Evolutionary conservation across 805 yeast species (phyloP).

Genomic region (Candida michaelii): DNA sequence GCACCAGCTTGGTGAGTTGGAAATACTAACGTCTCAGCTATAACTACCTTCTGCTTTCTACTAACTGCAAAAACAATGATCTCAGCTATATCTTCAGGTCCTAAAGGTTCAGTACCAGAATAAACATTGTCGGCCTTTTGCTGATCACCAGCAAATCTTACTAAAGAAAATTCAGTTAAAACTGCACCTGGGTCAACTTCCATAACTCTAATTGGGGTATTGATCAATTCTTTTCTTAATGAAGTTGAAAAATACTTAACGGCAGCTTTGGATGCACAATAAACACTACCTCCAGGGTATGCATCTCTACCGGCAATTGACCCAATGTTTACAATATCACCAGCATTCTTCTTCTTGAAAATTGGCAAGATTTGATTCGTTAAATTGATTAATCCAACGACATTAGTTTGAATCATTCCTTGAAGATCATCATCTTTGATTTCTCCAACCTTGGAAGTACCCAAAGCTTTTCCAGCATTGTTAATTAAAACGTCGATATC

Average conservation of each 20-base stretch:
- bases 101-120: conserved; percentile 34
- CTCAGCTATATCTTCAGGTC: conserved; percentile 40
- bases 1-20: conserved; percentile 40
- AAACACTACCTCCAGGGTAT: conserved; percentile 39
- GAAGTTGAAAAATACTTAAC: conserved; percentile 33
- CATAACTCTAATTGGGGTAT: conserved; percentile 35
- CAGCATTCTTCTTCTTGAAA: conserved; percentile 34
- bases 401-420: conserved; percentile 41
- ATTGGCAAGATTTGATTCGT: conserved; percentile 39
- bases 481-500: conserved; percentile 39
- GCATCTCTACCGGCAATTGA: conserved; percentile 40
- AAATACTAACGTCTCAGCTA: conserved; percentile 39
- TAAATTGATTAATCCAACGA: conserved; percentile 34
- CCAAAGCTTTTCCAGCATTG: conserved; percentile 43
- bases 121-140: conserved; percentile 33
- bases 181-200: conserved; percentile 45
- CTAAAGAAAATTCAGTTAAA: conserved; percentile 37
- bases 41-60: conserved; percentile 35
- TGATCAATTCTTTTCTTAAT: conserved; percentile 37
- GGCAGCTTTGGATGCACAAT: conserved; percentile 41
- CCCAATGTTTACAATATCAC: conserved; percentile 39
- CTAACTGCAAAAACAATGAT: conserved; percentile 35
- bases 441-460: conserved; percentile 31
- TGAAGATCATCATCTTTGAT: conserved; percentile 28
- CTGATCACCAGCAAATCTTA: conserved; percentile 34